These are phyloP conservation scores for Aureobasidium sp. DNA, from an alignment of 2,329 filamentous ascomycete genomes.

Conservation along the genomic window DNA sequence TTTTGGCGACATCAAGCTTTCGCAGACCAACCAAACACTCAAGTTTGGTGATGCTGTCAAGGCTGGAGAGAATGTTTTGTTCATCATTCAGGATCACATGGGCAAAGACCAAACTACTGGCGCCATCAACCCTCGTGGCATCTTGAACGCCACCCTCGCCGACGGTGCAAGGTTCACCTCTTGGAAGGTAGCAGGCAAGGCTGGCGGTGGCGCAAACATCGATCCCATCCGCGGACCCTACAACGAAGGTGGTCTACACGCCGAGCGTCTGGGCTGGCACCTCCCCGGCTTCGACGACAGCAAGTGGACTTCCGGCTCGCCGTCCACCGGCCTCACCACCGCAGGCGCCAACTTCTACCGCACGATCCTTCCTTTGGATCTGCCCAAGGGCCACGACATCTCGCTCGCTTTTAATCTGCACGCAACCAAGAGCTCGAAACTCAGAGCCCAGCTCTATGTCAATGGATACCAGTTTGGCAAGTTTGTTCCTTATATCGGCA, in stretches of 20 bases:
- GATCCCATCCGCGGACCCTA: constrained; percentile 51
- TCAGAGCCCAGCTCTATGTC: constrained; percentile 54
- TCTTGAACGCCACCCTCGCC: constrained; percentile 45
- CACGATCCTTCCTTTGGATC: constrained; percentile 43
- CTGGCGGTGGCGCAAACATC: constrained; percentile 45
- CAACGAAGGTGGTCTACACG: constrained; percentile 53
- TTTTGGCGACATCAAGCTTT: constrained; percentile 43
- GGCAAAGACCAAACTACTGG: constrained; percentile 51
- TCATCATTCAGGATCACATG: constrained; percentile 53
- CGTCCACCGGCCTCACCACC: constrained; percentile 28
- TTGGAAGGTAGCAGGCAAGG: constrained; percentile 55
- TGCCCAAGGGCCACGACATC: constrained; percentile 49
- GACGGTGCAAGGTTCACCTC: constrained; percentile 42
- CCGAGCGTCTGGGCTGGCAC: constrained; percentile 53
- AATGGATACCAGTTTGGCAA: constrained; percentile 57
- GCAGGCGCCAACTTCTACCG: constrained; percentile 53
- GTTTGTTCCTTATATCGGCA: constrained; percentile 54
- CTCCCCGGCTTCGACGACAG: constrained; percentile 47
- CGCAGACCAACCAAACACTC: constrained; percentile 36
- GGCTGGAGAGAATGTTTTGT: constrained; percentile 40
- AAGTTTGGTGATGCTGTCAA: constrained; percentile 46
- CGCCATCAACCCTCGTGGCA: constrained; percentile 46
- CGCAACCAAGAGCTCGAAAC: constrained; percentile 37
- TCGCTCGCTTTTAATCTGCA: constrained; percentile 51
- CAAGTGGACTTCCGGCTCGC: constrained; percentile 36